Evolutionary conservation across 768 basidiomycete species (phyloP).

Genomic region (Mycena leptocephala): DNA sequence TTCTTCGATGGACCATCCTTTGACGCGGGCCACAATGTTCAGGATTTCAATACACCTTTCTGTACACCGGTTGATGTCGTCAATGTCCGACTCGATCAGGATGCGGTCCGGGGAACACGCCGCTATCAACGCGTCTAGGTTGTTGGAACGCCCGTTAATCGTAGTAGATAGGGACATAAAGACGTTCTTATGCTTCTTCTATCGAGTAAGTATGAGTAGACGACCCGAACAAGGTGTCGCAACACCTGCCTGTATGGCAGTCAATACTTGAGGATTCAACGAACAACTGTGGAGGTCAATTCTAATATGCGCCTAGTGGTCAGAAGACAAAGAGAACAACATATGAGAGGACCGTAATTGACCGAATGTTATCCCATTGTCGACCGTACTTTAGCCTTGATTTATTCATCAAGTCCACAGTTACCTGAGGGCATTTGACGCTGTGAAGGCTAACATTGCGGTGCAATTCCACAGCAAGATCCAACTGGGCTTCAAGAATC

Average conservation of each 20-base stretch:
- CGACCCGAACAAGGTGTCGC: not conserved
- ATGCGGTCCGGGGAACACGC: slow-evolving; percentile 77
- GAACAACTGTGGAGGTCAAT: slow-evolving; percentile 95
- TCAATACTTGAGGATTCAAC: slow-evolving; percentile 84
- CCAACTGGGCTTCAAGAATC: slow-evolving; percentile 88
- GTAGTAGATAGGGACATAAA: slow-evolving; percentile 92
- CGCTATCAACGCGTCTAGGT: slow-evolving; percentile 76
- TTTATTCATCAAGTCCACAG: slow-evolving; percentile 74
- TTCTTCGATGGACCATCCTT: slow-evolving; percentile 83
- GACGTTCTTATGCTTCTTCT: slow-evolving; percentile 83
- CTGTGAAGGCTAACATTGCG: slow-evolving; percentile 92
- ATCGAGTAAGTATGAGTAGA: slow-evolving; percentile 6
- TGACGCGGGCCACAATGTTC: slow-evolving; percentile 78
- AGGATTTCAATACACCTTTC: slow-evolving; percentile 86
- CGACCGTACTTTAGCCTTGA: slow-evolving; percentile 73
- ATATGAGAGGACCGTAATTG: not conserved
- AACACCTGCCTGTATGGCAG: slow-evolving; percentile 77
- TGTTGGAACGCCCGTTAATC: slow-evolving; percentile 83
- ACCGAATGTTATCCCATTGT: slow-evolving; percentile 69
- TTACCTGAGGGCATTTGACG: slow-evolving; percentile 83
- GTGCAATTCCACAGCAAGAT: slow-evolving; percentile 84
- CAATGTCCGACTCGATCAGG: slow-evolving; percentile 90
- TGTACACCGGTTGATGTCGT: slow-evolving; percentile 74
- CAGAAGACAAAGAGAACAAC: not conserved
- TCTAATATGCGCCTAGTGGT: slow-evolving; percentile 53